Evolutionary conservation across 2,329 filamentous ascomycete genomes (phyloP).

Genomic region (Trichoderma atroviride): DNA sequence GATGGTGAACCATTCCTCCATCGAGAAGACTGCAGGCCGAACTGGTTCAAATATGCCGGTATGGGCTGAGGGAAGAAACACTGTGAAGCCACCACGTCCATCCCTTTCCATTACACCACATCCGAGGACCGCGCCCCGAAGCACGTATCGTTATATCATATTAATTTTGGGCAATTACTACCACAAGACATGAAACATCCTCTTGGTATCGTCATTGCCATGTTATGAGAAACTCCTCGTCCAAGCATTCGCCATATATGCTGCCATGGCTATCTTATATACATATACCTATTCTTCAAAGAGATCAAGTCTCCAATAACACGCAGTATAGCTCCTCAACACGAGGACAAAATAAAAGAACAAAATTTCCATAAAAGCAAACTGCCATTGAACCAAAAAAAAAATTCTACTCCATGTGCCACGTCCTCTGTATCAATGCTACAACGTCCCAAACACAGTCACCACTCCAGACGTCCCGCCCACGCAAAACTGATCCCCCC

Average conservation of each 20-base stretch:
- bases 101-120: neutral
- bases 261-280: neutral
- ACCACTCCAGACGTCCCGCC: constrained; percentile 67
- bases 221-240: neutral
- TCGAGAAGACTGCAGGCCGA: constrained; percentile 89
- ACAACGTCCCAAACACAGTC: constrained; percentile 59
- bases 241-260: neutral
- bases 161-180: neutral
- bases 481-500: constrained; percentile 66
- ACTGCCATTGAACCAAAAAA: neutral
- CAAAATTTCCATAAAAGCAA: neutral
- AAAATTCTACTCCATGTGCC: neutral
- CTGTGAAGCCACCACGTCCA: neutral
- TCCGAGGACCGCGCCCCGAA: neutral
- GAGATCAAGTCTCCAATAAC: neutral
- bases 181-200: neutral
- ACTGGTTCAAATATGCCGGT: constrained; percentile 95
- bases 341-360: constrained; percentile 1
- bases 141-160: neutral
- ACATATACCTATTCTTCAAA: neutral
- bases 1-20: constrained; percentile 84
- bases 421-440: neutral
- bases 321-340: neutral
- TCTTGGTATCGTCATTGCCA: neutral
- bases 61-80: constrained; percentile 59